phyloP scores from a whole-genome alignment of 495 filamentous ascomycete genomes.

The Hyaloscypha bicolor region DNA sequence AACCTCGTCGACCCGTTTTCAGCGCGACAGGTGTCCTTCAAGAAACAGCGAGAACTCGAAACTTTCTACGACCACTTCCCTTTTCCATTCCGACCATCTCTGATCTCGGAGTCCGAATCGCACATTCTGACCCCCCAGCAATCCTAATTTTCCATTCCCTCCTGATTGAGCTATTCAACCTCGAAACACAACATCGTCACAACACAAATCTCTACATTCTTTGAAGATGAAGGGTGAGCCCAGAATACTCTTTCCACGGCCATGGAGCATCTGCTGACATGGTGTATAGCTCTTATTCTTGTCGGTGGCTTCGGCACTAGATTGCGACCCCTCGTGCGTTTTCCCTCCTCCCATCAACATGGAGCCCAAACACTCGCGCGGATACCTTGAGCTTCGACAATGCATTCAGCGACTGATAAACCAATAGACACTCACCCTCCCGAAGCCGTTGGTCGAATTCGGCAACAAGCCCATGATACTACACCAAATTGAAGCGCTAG shows the following conservation, averaged over 20 bases:
- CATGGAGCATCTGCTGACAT: constrained; percentile 37
- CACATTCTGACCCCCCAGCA: background rate
- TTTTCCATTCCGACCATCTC: background rate
- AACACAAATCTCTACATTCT: constrained; percentile 20
- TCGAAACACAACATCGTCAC: constrained; percentile 9
- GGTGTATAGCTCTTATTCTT: constrained; percentile 85
- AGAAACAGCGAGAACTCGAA: background rate
- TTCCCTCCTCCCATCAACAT: constrained; percentile 28
- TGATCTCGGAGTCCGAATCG: background rate
- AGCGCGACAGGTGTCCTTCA: constrained; percentile 12
- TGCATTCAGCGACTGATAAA: constrained; percentile 24
- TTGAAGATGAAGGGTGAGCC: constrained; percentile 56
- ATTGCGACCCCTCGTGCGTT: constrained; percentile 91
- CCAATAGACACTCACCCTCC: constrained; percentile 87
- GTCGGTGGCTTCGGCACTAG: constrained; percentile 99
- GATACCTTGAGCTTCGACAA: constrained; percentile 12
- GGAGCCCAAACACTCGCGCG: constrained; percentile 17
- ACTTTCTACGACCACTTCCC: background rate
- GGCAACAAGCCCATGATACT: constrained; percentile 99
- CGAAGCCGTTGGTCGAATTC: constrained; percentile 97
- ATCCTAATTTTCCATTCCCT: background rate
- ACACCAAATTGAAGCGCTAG: constrained; percentile 95
- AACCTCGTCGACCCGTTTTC: constrained; percentile 2
- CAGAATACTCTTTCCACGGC: background rate
- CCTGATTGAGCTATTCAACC: constrained; percentile 3